A percentile compares a stretch with the other conserved stretches of the same genome.
Conservation (phyloP, 2,329 filamentous ascomycete genomes). For the Curvularia eragrostidis region DNA sequence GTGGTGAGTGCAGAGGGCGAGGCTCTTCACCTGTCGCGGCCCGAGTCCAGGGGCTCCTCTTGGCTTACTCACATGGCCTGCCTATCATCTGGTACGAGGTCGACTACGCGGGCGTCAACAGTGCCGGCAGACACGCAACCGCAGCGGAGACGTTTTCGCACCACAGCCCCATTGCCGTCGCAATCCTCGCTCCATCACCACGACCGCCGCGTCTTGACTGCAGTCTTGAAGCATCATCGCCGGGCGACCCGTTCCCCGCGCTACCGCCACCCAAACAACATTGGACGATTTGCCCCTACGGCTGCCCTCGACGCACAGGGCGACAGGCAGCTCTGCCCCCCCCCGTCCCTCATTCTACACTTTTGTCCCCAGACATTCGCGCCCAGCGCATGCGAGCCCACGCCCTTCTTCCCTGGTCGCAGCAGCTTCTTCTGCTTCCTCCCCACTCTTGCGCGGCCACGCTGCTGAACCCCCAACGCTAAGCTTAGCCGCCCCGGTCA, state of each 20-base stretch:
- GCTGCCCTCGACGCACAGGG: conserved; percentile 18
- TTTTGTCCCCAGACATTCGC: conserved; percentile 5
- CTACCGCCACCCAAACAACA: conserved; percentile 20
- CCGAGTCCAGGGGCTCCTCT: conserved; percentile 3
- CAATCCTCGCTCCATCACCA: background rate
- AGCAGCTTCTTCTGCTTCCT: conserved; percentile 5
- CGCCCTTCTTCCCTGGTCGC: conserved; percentile 16
- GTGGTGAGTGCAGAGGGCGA: conserved; percentile 1
- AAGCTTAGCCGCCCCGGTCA: conserved; percentile 40
- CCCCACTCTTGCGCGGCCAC: conserved; percentile 15
- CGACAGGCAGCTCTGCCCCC: conserved; percentile 18
- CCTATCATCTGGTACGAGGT: background rate
- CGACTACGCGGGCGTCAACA: conserved; percentile 1
- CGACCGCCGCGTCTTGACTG: background rate
- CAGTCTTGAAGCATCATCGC: conserved; percentile 6
- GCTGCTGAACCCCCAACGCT: conserved; percentile 17
- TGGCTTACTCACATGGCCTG: background rate
- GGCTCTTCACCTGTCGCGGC: background rate
- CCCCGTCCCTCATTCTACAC: conserved; percentile 14
- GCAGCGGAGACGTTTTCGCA: background rate
- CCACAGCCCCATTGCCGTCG: conserved; percentile 4
- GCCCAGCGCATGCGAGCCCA: conserved; percentile 26
- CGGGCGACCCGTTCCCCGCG: conserved; percentile 25
- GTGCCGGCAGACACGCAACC: conserved; percentile 1
- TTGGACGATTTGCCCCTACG: conserved; percentile 25